phyloP scores from a whole-genome alignment of 2,329 filamentous ascomycete genomes.

The Ophiostoma piceae region DNA sequence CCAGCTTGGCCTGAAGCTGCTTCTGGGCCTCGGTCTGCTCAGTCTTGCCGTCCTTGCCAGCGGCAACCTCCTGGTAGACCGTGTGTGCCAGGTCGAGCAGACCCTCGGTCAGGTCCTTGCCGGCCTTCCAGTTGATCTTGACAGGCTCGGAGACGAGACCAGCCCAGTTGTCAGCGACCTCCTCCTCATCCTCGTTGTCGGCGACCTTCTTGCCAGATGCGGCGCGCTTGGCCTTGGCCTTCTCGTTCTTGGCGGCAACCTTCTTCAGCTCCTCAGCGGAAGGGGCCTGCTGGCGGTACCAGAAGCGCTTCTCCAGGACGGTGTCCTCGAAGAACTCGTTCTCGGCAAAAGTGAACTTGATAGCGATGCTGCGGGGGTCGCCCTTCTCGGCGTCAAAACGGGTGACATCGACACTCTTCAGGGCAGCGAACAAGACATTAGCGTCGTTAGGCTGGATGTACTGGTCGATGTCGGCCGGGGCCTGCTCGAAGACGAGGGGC shows the following conservation, averaged over 20 bases:
- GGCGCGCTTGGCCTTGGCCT: constrained; percentile 9
- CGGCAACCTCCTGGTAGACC: constrained; percentile 56
- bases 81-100: constrained; percentile 68
- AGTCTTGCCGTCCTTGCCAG: neutral
- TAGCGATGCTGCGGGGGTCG: constrained; percentile 65
- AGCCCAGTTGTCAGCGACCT: constrained; percentile 46
- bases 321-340: constrained; percentile 80
- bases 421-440: constrained; percentile 61
- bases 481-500: constrained; percentile 86
- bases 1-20: constrained; percentile 50
- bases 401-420: constrained; percentile 65
- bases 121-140: constrained; percentile 79
- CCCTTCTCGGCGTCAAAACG: constrained; percentile 70
- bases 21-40: constrained; percentile 30
- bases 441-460: constrained; percentile 80
- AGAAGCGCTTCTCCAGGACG: constrained; percentile 86
- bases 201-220: no score
- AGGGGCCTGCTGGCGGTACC: constrained; percentile 52
- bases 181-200: constrained; percentile 1
- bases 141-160: constrained; percentile 86
- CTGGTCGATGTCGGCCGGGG: constrained; percentile 78
- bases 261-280: neutral
- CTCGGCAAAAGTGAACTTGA: constrained; percentile 71
- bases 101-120: constrained; percentile 77
- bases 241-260: constrained; percentile 10